Conservation (phyloP, 176 grass and related monocot genomes). For the Lolium multiflorum region DNA sequence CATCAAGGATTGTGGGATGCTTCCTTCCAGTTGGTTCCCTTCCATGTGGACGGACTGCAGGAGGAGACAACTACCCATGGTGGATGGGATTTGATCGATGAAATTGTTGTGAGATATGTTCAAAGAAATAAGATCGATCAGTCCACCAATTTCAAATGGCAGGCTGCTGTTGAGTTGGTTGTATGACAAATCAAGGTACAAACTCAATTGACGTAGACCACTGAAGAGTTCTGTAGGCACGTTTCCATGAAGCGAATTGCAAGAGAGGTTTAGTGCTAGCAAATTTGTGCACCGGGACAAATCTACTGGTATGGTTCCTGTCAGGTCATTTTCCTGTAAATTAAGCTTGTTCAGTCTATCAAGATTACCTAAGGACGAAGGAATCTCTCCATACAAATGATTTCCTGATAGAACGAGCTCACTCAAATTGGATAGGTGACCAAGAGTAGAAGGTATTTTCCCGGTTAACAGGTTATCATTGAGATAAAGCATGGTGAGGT, state of each 20-base stretch:
- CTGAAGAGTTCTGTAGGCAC: background rate
- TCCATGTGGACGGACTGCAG: constrained; percentile 52
- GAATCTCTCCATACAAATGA: background rate
- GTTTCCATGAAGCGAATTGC: background rate
- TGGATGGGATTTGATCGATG: constrained; percentile 46
- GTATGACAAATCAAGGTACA: constrained; percentile 49
- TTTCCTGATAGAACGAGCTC: background rate
- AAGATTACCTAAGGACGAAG: background rate
- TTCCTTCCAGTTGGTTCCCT: constrained; percentile 52
- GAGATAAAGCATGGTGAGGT: background rate
- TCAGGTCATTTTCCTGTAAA: background rate
- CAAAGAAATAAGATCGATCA: constrained; percentile 41
- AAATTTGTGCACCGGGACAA: background rate
- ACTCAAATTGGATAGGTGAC: background rate
- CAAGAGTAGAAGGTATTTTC: background rate
- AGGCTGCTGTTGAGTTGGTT: constrained; percentile 49
- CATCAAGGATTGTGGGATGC: constrained; percentile 51
- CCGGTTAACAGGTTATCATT: background rate
- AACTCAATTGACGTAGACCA: background rate
- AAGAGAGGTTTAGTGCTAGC: background rate
- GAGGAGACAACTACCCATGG: constrained; percentile 50
- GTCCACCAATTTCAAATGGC: constrained; percentile 43
- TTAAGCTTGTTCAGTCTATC: background rate
- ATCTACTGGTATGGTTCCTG: background rate
- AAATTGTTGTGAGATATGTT: constrained; percentile 45